A percentile compares a stretch with the other conserved stretches of the same genome.
These are phyloP conservation scores for Claviceps monticola DNA, from an alignment of 2,329 filamentous ascomycete genomes.

Conservation along the genomic window DNA sequence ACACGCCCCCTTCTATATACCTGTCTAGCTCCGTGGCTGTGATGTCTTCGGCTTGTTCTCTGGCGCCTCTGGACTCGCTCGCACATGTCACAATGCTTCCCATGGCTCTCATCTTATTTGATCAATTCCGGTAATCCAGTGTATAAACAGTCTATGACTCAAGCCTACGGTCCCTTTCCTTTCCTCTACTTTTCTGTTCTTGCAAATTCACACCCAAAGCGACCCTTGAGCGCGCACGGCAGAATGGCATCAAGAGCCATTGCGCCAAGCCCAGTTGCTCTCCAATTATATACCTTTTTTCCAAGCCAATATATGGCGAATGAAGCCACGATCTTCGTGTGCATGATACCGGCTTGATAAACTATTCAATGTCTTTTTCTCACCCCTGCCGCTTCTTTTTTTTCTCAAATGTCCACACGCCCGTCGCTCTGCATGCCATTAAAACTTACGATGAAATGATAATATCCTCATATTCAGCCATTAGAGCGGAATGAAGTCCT, in stretches of 20 bases:
- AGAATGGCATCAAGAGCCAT: neutral
- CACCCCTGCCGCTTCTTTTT: neutral
- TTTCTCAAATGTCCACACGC: neutral
- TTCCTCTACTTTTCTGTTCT: neutral
- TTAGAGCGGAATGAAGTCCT: conserved; percentile 41
- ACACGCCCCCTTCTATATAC: no score
- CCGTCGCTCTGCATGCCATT: neutral
- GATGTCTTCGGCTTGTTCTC: no score
- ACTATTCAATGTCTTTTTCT: neutral
- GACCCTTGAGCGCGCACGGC: neutral
- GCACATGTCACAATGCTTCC: no score
- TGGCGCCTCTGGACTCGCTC: no score
- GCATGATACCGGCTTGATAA: neutral
- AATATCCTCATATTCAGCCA: no score
- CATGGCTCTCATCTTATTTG: no score
- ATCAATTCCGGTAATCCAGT: no score
- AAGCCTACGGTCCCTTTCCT: neutral
- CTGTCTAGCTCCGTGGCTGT: no score
- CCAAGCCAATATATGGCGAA: neutral
- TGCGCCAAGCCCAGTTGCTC: neutral
- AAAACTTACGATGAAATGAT: conserved; percentile 1
- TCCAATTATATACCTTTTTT: neutral
- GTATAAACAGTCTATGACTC: neutral
- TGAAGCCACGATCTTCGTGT: neutral
- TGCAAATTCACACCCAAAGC: neutral